Conservation (phyloP, 2,329 filamentous ascomycete genomes). For the Fonsecaea multimorphosa region DNA sequence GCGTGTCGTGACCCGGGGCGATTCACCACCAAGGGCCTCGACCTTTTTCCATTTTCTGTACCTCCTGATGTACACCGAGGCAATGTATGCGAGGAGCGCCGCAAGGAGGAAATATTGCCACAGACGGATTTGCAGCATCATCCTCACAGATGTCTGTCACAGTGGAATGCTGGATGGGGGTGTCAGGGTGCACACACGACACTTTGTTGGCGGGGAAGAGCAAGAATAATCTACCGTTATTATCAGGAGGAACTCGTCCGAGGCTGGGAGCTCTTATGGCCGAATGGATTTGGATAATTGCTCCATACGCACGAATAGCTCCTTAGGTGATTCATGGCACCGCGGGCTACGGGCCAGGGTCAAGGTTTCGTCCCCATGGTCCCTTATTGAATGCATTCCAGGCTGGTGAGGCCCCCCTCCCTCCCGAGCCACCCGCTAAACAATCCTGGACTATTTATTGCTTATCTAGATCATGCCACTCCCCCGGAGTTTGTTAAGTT, state of each 20-base stretch:
- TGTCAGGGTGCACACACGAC: neutral
- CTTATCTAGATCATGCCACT: neutral
- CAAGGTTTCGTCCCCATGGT: neutral
- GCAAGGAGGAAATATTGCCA: constrained; percentile 28
- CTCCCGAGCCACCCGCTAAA: neutral
- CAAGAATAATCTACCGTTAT: neutral
- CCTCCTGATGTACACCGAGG: constrained; percentile 29
- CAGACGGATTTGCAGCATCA: constrained; percentile 26
- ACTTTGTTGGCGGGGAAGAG: neutral
- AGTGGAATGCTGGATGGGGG: neutral
- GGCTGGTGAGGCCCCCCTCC: too few relatives aligned
- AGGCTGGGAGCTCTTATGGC: neutral
- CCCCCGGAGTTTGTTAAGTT: neutral
- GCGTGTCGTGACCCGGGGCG: constrained; percentile 29
- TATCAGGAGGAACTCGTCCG: neutral
- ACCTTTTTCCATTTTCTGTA: constrained; percentile 32
- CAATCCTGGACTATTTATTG: neutral
- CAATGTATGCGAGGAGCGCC: constrained; percentile 20
- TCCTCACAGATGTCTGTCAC: constrained; percentile 4
- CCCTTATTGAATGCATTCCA: too few relatives aligned
- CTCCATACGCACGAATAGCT: neutral
- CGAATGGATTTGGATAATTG: neutral
- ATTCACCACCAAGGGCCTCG: constrained; percentile 26
- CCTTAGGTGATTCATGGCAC: neutral
- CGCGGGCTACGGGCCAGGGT: neutral